These are phyloP conservation scores for Chytriomyces sp. DNA, from an alignment of 192 early-diverging fungal species.

Conservation along the genomic window DNA sequence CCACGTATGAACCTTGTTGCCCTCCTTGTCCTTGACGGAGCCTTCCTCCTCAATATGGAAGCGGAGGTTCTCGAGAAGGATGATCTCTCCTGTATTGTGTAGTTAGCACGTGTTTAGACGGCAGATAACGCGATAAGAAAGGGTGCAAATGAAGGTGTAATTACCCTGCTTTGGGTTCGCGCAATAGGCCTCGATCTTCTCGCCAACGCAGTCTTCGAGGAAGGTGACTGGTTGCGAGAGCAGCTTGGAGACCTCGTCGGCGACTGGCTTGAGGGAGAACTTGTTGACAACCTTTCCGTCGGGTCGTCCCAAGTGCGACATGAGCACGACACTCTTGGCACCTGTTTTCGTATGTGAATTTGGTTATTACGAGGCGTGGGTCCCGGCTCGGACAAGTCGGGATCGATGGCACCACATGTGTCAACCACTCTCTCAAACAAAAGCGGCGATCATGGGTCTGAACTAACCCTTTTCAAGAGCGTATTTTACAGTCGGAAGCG, in stretches of 20 bases:
- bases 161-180: conserved; percentile 59
- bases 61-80: conserved; percentile 95
- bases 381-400: no score
- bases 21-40: conserved; percentile 83
- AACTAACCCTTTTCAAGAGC: conserved; percentile 77
- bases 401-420: not conserved
- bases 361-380: no score
- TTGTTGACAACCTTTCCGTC: conserved; percentile 86
- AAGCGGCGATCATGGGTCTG: not conserved
- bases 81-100: conserved; percentile 80
- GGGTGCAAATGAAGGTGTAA: no score
- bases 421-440: not conserved
- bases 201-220: conserved; percentile 92
- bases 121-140: no score
- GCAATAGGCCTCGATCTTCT: conserved; percentile 79
- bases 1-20: conserved; percentile 67
- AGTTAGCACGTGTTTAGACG: no score
- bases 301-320: conserved; percentile 97
- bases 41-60: conserved; percentile 99
- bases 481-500: conserved; percentile 92
- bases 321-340: conserved; percentile 87
- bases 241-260: conserved; percentile 76
- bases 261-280: conserved; percentile 91
- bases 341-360: conserved; percentile 41
- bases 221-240: conserved; percentile 85